Conservation (phyloP, 202 grass and related monocot species). For the Hordeum pubiflorum region DNA sequence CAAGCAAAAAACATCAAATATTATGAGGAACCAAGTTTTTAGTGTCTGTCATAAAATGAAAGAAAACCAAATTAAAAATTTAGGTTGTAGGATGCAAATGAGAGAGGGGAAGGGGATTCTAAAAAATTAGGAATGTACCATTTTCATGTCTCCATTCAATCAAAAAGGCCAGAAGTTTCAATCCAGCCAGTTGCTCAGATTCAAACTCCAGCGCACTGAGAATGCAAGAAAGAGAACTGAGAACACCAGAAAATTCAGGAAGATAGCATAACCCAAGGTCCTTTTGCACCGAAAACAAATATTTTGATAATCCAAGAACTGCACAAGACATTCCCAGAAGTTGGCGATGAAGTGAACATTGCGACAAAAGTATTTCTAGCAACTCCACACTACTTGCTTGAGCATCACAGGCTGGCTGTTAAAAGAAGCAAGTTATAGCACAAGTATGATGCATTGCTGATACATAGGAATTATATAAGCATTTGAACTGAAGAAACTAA, state of each 20-base stretch:
- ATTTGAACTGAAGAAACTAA: constrained; percentile 3
- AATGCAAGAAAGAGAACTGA: constrained; percentile 59
- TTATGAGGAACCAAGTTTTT: constrained; percentile 1
- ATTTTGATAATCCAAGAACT: constrained; percentile 59
- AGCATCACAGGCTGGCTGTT: constrained; percentile 42
- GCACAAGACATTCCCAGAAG: constrained; percentile 43
- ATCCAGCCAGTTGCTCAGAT: constrained; percentile 68
- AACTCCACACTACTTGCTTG: constrained; percentile 44
- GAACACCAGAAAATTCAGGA: constrained; percentile 45
- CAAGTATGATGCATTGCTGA: constrained; percentile 7
- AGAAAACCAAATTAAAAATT: constrained; percentile 14
- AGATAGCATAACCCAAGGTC: constrained; percentile 54
- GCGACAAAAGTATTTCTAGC: constrained; percentile 58
- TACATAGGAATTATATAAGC: constrained; percentile 12
- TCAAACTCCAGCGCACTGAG: constrained; percentile 70
- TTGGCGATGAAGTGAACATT: constrained; percentile 50
- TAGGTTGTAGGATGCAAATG: neutral
- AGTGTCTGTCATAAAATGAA: neutral
- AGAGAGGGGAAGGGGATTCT: neutral
- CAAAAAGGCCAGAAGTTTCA: constrained; percentile 74
- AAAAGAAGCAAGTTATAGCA: constrained; percentile 37
- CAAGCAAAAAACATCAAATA: constrained; percentile 31
- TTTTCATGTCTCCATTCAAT: constrained; percentile 77
- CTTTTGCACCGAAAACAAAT: constrained; percentile 62
- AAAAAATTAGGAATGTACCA: constrained; percentile 33